phyloP scores from a whole-genome alignment of 495 filamentous ascomycete species.

The Jackrogersella minutella region DNA sequence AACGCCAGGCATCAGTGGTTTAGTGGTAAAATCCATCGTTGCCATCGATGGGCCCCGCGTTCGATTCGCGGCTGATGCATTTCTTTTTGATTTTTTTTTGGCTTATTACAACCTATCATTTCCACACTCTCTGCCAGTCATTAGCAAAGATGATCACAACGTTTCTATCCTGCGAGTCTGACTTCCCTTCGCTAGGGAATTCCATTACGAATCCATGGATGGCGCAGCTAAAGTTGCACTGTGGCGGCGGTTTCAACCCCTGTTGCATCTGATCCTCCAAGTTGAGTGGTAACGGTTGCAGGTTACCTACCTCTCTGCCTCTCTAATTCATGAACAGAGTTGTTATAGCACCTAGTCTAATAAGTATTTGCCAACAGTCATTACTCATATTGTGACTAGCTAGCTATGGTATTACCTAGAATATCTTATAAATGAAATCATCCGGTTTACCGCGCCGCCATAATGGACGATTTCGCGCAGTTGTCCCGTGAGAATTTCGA shows the following conservation, averaged over 20 bases:
- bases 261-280: constrained; percentile 11
- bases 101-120: background rate
- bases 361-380: background rate
- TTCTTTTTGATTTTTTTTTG: constrained; percentile 12
- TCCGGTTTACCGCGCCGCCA: constrained; percentile 7
- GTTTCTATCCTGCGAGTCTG: too few species aligned
- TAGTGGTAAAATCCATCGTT: constrained; percentile 65
- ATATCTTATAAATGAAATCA: constrained; percentile 1
- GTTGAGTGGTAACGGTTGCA: background rate
- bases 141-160: background rate
- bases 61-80: constrained; percentile 61
- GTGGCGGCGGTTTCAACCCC: constrained; percentile 1
- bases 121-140: background rate
- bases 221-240: background rate
- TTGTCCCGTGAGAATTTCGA: constrained; percentile 38
- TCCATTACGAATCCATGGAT: background rate
- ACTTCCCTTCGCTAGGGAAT: too few species aligned
- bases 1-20: constrained; percentile 51
- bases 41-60: constrained; percentile 63
- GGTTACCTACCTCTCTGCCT: background rate
- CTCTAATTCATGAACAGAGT: background rate
- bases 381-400: background rate
- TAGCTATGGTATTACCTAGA: constrained; percentile 2
- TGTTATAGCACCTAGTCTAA: background rate
- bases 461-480: constrained; percentile 38